A percentile compares a stretch with the other conserved stretches of the same genome.
phyloP scores from a whole-genome alignment of 2,329 filamentous ascomycete species.

The Onygenales sp. region DNA sequence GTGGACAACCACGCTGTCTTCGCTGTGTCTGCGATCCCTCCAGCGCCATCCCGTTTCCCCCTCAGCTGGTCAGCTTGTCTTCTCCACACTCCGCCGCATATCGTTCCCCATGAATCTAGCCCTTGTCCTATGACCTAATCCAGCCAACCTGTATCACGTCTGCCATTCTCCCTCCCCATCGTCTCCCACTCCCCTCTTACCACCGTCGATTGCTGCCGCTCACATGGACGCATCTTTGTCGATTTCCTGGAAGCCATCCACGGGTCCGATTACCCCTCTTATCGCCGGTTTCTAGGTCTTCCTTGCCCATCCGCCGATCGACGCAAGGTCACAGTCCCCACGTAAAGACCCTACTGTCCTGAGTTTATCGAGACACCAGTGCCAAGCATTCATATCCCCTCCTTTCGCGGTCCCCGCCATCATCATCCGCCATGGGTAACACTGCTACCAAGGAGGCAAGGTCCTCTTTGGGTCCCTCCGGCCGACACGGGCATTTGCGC shows the following conservation, averaged over 20 bases:
- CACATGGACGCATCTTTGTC: conserved; percentile 21
- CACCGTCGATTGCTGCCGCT: conserved; percentile 11
- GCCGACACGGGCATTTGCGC: conserved; percentile 8
- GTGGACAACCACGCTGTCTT: neutral
- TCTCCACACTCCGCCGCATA: neutral
- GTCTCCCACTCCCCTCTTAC: conserved; percentile 1
- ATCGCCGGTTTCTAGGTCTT: conserved; percentile 6
- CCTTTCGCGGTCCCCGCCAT: conserved; percentile 6
- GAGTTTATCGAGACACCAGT: neutral
- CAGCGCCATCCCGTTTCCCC: neutral
- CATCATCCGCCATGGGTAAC: conserved; percentile 32
- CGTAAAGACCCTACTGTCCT: neutral
- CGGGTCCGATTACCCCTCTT: conserved; percentile 7
- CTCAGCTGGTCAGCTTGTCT: neutral
- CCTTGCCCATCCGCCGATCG: neutral
- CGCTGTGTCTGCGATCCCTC: neutral
- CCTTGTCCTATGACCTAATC: conserved; percentile 1
- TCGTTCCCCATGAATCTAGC: neutral
- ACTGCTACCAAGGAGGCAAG: conserved; percentile 39
- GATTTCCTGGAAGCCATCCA: neutral
- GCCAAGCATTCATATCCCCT: neutral
- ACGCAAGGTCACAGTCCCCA: neutral
- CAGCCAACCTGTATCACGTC: neutral
- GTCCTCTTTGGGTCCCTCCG: conserved; percentile 10
- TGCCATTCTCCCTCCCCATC: neutral